These are phyloP conservation scores for Cyanodermella asteris DNA, from an alignment of 2,329 filamentous ascomycete genomes.

Conservation along the genomic window DNA sequence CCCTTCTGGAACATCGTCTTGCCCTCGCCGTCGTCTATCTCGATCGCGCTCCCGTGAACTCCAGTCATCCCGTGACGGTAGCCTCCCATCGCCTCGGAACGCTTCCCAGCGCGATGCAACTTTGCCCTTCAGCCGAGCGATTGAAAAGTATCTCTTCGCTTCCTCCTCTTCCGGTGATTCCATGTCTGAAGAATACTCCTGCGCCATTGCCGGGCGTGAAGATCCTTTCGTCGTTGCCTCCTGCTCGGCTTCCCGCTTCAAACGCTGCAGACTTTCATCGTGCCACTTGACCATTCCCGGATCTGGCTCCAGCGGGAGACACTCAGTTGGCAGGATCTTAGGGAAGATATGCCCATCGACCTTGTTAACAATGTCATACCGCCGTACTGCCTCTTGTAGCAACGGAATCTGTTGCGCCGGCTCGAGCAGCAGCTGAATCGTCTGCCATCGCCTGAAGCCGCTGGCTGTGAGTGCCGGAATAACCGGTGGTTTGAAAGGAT, in stretches of 20 bases:
- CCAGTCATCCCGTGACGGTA: too few relatives aligned
- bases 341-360: slow-evolving; percentile 36
- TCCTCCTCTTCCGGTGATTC: too few relatives aligned
- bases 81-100: too few relatives aligned
- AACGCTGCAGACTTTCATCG: slow-evolving; percentile 46
- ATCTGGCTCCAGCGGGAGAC: slow-evolving; percentile 53
- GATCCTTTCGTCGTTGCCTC: slow-evolving; percentile 1
- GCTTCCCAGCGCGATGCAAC: too few relatives aligned
- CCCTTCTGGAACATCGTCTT: too few relatives aligned
- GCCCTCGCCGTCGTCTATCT: too few relatives aligned
- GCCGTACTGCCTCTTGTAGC: slow-evolving; percentile 55
- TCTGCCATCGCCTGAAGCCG: slow-evolving; percentile 87
- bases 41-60: too few relatives aligned
- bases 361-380: slow-evolving; percentile 56
- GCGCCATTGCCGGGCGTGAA: slow-evolving; percentile 3
- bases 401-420: slow-evolving; percentile 76
- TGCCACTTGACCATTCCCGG: slow-evolving; percentile 74
- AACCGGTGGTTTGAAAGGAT: slow-evolving; percentile 50
- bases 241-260: slow-evolving; percentile 33
- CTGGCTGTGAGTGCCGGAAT: slow-evolving; percentile 63
- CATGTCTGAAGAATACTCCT: too few relatives aligned
- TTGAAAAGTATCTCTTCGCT: too few relatives aligned
- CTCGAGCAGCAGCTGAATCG: slow-evolving; percentile 67
- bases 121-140: too few relatives aligned
- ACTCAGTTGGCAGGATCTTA: slow-evolving; percentile 41